A percentile compares a stretch with the other conserved stretches of the same genome.
These are phyloP conservation scores for Hirsutella minnesotensis DNA, from an alignment of 2,329 filamentous ascomycete species.

Conservation along the genomic window DNA sequence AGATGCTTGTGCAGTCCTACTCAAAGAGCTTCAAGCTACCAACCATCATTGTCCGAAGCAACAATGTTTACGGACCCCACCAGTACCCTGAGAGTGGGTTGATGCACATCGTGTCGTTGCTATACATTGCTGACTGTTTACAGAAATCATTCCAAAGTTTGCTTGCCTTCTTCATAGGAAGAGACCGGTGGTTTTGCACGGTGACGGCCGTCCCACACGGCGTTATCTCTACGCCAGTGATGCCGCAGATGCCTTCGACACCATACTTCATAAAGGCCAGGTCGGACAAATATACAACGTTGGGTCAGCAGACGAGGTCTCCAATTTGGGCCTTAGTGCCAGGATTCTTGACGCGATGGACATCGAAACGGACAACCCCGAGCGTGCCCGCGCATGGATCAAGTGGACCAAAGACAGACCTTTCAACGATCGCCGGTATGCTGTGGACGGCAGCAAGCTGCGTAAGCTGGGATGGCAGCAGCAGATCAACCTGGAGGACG, in stretches of 20 bases:
- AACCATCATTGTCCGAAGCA: slow-evolving; percentile 67
- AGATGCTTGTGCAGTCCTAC: slow-evolving; percentile 83
- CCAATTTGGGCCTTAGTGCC: slow-evolving; percentile 57
- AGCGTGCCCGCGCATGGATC: slow-evolving; percentile 51
- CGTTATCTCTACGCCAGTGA: slow-evolving; percentile 71
- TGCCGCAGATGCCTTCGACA: slow-evolving; percentile 72
- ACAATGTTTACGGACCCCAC: slow-evolving; percentile 78
- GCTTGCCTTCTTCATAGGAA: slow-evolving; percentile 56
- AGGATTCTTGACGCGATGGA: slow-evolving; percentile 52
- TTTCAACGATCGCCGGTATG: slow-evolving; percentile 66
- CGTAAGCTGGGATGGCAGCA: slow-evolving; percentile 57
- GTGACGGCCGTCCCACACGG: slow-evolving; percentile 61
- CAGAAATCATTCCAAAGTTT: slow-evolving; percentile 79
- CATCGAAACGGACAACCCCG: slow-evolving; percentile 35
- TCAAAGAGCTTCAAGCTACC: slow-evolving; percentile 73
- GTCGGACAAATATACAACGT: slow-evolving; percentile 75
- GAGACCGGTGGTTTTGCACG: slow-evolving; percentile 61
- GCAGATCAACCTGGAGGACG: slow-evolving; percentile 51
- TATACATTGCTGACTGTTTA: slow-evolving; percentile 1
- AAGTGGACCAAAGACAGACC: slow-evolving; percentile 68
- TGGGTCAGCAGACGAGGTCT: slow-evolving; percentile 65
- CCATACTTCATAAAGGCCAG: slow-evolving; percentile 65
- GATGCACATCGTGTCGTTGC: slow-evolving; percentile 3
- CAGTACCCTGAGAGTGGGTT: slow-evolving; percentile 70
- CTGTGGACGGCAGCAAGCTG: slow-evolving; percentile 59